Evolutionary conservation across 495 filamentous ascomycete species (phyloP), one percentile per base, ranked within the genome.

Genomic region (Astrothelium subdiscretum): DNA sequence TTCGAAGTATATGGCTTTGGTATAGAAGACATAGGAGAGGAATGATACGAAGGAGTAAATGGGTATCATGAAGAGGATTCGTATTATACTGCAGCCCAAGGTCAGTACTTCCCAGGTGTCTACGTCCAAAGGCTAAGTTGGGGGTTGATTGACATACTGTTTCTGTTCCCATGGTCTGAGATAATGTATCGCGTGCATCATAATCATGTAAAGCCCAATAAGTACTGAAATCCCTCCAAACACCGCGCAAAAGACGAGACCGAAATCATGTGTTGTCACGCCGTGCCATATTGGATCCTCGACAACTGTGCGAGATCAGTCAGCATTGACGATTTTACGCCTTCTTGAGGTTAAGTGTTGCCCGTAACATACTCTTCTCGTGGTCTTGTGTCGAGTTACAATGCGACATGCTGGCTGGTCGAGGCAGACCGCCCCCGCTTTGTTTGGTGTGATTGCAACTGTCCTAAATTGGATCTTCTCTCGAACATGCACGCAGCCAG

Each of bases 1-100:
- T 66, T 87, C 78, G 71, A 87, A 95, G 71, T 95, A 96, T 40
- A 95, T 83, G 15, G 87, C 83, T 65, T 92, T 83, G 73, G 82
- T 82, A 73, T 95, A 94, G 75, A 84, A 91, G 63, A 79, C 80
- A 65, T 91, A 86, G 60, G 82, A 83, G 60, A 95, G 81, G 77
- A 88, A 91, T 44, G 88, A 84, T 58, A 91, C 87, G 57, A 85
- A 75, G 31, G 88, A 81, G 70, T 95, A 96, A 59, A 95, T 78
- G 29, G 91, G 91, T 32, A 95, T 81, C 90, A 96, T 95, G 68
- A 90, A 86, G 3, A 96, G 81, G 63, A 96, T 94, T 48, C 91
- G 89, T 62, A 96, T 91, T 64, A 95, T 92, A 71, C 79, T 83
- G 65, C 26, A 24, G 29, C 29, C 3, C 20, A 54, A 20, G 20